Percentiles rank a stretch among this genome's conserved stretches.
Evolutionary conservation across 148 eudicot genomes (phyloP).

Genomic region (Silene conica): DNA sequence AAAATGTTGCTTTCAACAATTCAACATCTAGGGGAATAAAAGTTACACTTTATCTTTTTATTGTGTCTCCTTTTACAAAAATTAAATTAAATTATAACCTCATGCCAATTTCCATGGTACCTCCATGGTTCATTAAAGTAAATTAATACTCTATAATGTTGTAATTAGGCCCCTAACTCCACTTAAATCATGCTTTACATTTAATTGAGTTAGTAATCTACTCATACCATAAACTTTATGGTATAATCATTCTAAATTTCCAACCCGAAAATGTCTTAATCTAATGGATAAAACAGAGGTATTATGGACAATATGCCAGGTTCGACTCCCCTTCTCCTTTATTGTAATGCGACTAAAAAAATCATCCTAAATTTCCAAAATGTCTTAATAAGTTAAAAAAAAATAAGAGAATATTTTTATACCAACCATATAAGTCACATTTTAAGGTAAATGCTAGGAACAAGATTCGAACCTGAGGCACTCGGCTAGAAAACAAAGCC

Average conservation of each 20-base stretch:
- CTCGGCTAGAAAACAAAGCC: too few relatives aligned
- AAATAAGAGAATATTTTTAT: too few relatives aligned
- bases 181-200: not conserved
- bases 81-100: not conserved
- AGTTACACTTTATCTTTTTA: constrained; percentile 1
- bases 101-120: not conserved
- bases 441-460: too few relatives aligned
- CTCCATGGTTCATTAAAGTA: not conserved
- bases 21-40: not conserved
- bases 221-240: constrained; percentile 23
- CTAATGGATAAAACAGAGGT: too few relatives aligned
- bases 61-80: not conserved
- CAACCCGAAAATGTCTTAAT: too few relatives aligned
- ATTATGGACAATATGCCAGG: too few relatives aligned
- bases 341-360: too few relatives aligned
- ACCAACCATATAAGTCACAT: too few relatives aligned
- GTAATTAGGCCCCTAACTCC: constrained; percentile 11
- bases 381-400: too few relatives aligned
- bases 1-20: constrained; percentile 9
- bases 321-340: too few relatives aligned
- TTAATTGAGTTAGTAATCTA: constrained; percentile 11
- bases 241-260: not conserved
- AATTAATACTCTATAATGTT: not conserved
- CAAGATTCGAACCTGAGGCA: too few relatives aligned
- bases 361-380: too few relatives aligned